Percentiles rank a stretch among this genome's conserved stretches.
Evolutionary conservation across 192 early-diverging fungal genomes (phyloP).

Genomic region (Radiomyces spectabilis): DNA sequence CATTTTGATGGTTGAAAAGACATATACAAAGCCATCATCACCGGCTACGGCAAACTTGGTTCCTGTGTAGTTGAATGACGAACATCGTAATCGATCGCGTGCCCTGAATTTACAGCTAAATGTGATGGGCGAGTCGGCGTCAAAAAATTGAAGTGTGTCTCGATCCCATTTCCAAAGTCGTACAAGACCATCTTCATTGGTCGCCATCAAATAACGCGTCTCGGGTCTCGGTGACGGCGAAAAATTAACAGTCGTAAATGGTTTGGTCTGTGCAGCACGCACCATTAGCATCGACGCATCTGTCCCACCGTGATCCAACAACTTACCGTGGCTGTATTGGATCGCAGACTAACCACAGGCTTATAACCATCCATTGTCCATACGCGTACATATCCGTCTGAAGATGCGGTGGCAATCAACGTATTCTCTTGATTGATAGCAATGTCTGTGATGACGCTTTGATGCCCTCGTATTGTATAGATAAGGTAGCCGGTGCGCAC

Average conservation of each 20-base stretch:
- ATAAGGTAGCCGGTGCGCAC: constrained; percentile 69
- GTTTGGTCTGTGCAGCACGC: too few species aligned
- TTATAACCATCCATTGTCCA: constrained; percentile 69
- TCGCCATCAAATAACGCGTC: constrained; percentile 61
- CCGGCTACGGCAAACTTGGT: constrained; percentile 76
- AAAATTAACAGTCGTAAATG: constrained; percentile 59
- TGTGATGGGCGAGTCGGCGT: constrained; percentile 39
- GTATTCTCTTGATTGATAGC: constrained; percentile 73
- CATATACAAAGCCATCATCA: constrained; percentile 63
- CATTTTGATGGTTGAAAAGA: constrained; percentile 63
- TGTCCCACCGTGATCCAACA: too few species aligned
- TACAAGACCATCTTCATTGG: constrained; percentile 62
- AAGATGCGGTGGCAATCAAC: constrained; percentile 67
- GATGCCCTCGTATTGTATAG: constrained; percentile 76
- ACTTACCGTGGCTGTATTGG: constrained; percentile 31
- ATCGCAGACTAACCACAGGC: constrained; percentile 52
- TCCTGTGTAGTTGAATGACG: constrained; percentile 72
- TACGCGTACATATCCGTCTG: constrained; percentile 67
- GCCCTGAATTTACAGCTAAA: constrained; percentile 44
- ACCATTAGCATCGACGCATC: too few species aligned
- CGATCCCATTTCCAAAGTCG: constrained; percentile 69
- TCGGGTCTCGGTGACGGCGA: constrained; percentile 68
- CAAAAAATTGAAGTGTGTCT: constrained; percentile 41
- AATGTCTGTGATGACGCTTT: constrained; percentile 68
- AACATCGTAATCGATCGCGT: constrained; percentile 45